Conservation (phyloP, 768 basidiomycete genomes). For the Podaxis carcinomalis region DNA sequence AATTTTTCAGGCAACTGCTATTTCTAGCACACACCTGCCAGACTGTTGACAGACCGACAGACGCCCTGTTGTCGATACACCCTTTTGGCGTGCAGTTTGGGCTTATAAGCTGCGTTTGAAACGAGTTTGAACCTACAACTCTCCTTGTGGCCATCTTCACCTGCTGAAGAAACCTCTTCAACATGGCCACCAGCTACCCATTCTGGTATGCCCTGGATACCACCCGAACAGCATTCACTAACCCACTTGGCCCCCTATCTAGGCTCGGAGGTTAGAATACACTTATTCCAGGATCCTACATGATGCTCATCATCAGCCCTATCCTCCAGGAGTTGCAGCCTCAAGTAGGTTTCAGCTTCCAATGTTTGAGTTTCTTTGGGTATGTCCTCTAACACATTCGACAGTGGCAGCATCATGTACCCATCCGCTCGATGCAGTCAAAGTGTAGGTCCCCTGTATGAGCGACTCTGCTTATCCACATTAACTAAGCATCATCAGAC, state of each 20-base stretch:
- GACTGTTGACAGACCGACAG: background rate
- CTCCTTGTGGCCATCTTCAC: background rate
- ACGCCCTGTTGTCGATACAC: background rate
- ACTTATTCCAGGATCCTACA: background rate
- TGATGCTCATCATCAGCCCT: slow-evolving; percentile 12
- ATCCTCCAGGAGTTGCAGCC: slow-evolving; percentile 50
- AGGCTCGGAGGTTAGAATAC: slow-evolving; percentile 61
- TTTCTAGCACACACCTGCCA: background rate
- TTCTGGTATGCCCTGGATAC: slow-evolving; percentile 39
- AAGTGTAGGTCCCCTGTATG: slow-evolving; percentile 53
- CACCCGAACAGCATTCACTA: background rate
- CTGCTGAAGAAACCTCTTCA: slow-evolving; percentile 13
- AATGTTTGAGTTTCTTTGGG: background rate
- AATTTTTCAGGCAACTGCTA: background rate
- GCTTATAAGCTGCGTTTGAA: slow-evolving; percentile 3
- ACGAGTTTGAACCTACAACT: background rate
- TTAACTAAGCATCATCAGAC: slow-evolving; percentile 33
- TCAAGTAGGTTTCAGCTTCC: slow-evolving; percentile 41
- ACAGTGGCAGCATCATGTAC: slow-evolving; percentile 79
- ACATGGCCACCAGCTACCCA: slow-evolving; percentile 39
- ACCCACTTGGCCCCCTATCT: background rate
- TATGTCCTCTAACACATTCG: slow-evolving; percentile 9
- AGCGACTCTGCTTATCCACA: background rate
- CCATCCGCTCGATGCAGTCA: slow-evolving; percentile 81
- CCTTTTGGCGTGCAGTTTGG: background rate